phyloP scores from a whole-genome alignment of 2,329 filamentous ascomycete species.

The Akanthomyces uredinophilus region DNA sequence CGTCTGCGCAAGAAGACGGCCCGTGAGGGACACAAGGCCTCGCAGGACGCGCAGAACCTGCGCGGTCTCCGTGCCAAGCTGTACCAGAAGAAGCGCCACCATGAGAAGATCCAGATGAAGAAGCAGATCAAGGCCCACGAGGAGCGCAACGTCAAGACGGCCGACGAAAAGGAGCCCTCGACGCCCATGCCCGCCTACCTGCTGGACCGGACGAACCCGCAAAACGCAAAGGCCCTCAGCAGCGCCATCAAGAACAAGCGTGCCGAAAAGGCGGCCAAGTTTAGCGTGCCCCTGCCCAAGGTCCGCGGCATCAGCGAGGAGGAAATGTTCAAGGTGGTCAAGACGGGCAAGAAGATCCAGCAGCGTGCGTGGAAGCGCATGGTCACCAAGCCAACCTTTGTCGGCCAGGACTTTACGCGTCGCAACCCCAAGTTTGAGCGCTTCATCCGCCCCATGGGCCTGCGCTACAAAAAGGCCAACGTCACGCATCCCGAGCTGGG shows the following conservation, averaged over 20 bases:
- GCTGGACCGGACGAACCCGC: constrained; percentile 69
- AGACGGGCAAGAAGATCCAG: constrained; percentile 89
- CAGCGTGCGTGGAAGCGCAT: constrained; percentile 78
- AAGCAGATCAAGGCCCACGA: constrained; percentile 93
- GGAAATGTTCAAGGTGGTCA: constrained; percentile 96
- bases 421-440: constrained; percentile 74
- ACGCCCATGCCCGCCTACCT: constrained; percentile 89
- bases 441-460: constrained; percentile 46
- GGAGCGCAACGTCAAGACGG: constrained; percentile 90
- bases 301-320: constrained; percentile 87
- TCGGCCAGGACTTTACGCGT: constrained; percentile 84
- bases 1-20: constrained; percentile 79
- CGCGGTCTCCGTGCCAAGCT: constrained; percentile 88
- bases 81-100: constrained; percentile 86
- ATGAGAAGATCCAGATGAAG: constrained; percentile 98
- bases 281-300: constrained; percentile 87
- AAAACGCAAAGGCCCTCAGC: constrained; percentile 63
- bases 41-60: constrained; percentile 87
- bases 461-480: constrained; percentile 49
- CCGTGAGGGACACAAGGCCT: constrained; percentile 82
- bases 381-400: constrained; percentile 63
- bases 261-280: constrained; percentile 88
- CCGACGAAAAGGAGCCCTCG: constrained; percentile 69
- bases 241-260: constrained; percentile 95
- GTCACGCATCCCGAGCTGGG: constrained; percentile 70